Evolutionary conservation across 139 green algal species (phyloP).

Genomic region (Zygnema circumcarinatum): DNA sequence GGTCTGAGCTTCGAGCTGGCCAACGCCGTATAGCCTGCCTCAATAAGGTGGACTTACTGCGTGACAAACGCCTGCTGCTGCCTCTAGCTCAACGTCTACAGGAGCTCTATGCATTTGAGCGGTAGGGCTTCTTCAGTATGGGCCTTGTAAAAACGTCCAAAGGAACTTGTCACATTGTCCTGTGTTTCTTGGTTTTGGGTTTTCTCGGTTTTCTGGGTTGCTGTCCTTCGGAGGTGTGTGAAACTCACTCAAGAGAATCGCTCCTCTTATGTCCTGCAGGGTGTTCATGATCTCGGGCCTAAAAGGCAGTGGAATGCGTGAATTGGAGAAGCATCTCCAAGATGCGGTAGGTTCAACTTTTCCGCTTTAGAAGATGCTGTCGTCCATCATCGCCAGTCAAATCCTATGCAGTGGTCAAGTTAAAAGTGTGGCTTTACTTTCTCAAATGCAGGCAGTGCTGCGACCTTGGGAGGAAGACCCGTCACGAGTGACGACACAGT

Average conservation of each 20-base stretch:
- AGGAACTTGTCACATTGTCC: too few species aligned
- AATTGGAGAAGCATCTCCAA: constrained; percentile 36
- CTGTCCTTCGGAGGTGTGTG: too few species aligned
- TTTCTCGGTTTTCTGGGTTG: too few species aligned
- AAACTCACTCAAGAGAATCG: too few species aligned
- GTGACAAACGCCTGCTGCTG: constrained; percentile 44
- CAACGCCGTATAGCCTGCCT: constrained; percentile 33
- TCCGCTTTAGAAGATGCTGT: neutral
- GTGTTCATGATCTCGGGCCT: constrained; percentile 55
- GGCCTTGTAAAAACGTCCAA: too few species aligned
- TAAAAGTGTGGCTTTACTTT: neutral
- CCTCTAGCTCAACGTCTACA: constrained; percentile 20
- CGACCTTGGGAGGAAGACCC: constrained; percentile 45
- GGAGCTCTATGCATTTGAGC: constrained; percentile 29
- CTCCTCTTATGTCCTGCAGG: too few species aligned
- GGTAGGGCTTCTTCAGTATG: too few species aligned
- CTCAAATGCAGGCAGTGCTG: constrained; percentile 58
- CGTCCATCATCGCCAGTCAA: too few species aligned
- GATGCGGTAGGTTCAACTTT: neutral
- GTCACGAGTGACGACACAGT: constrained; percentile 12
- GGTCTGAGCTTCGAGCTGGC: constrained; percentile 2
- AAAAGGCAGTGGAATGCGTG: constrained; percentile 29
- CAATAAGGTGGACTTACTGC: constrained; percentile 57
- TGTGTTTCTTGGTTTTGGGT: too few species aligned
- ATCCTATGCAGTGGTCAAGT: too few species aligned